Evolutionary conservation across 1,139 yeast species (phyloP).

Genomic region (Debaryomycetaceae sp.): DNA sequence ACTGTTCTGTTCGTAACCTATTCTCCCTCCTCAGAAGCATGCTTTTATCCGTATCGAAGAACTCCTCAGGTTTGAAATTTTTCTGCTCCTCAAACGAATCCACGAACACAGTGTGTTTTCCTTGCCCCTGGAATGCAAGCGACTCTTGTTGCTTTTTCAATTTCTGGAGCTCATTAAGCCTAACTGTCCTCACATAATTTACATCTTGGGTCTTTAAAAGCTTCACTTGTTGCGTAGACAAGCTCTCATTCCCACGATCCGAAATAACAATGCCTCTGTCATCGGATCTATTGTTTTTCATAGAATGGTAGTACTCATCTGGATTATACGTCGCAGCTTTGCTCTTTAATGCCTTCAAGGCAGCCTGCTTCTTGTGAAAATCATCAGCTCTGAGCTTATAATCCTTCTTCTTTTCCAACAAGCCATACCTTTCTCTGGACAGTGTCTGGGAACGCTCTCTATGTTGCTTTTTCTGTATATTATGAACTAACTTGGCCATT

Average conservation of each 20-base stretch:
- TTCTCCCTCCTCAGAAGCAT: constrained; percentile 67
- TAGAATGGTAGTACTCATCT: constrained; percentile 96
- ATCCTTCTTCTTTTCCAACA: constrained; percentile 93
- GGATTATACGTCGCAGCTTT: constrained; percentile 79
- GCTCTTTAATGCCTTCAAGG: constrained; percentile 67
- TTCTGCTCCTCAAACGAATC: constrained; percentile 56
- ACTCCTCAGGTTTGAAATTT: constrained; percentile 58
- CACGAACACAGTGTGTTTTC: constrained; percentile 84
- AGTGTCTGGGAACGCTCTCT: constrained; percentile 86
- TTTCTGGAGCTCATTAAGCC: constrained; percentile 64
- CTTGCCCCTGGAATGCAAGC: constrained; percentile 52
- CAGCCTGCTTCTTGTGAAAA: constrained; percentile 84
- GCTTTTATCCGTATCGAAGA: constrained; percentile 66
- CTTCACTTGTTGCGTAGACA: constrained; percentile 73
- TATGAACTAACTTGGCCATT: constrained; percentile 82
- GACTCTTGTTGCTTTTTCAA: constrained; percentile 58
- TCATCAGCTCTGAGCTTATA: constrained; percentile 86
- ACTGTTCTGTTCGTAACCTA: constrained; percentile 62
- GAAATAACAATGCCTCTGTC: constrained; percentile 60
- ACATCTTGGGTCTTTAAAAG: constrained; percentile 86
- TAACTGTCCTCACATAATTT: constrained; percentile 74
- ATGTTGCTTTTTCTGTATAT: constrained; percentile 93
- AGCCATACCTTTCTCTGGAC: constrained; percentile 71
- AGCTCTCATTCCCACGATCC: constrained; percentile 62
- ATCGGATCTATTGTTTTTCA: constrained; percentile 71